Percentiles rank a stretch among this genome's conserved stretches.
Conservation (phyloP, 306 rosid species). For the apple (Malus domestica) region ASM211411v1 NC_041805.1:9994501-9995000, state of each 20-base stretch:
- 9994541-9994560: slow-evolving; percentile 39
- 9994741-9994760: not conserved
- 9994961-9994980: not conserved
- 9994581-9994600: not conserved
- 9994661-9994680: not conserved
- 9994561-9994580: slow-evolving; percentile 37
- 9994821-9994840: too few species aligned
- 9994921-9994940: too few species aligned
- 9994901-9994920: too few species aligned
- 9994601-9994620: not conserved
- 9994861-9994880: too few species aligned
- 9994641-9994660: too few species aligned
- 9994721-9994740: not conserved
- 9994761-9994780: not conserved
- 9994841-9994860: too few species aligned
- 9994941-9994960: not conserved
- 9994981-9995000: not conserved
- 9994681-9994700: not conserved
- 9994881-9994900: too few species aligned
- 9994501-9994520: slow-evolving; percentile 38
- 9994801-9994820: too few species aligned
- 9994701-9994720: not conserved
- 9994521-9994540: too few species aligned
- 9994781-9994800: not conserved
- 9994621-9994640: not conserved